Conservation (phyloP, 192 early-diverging fungal species). For the Entophlyctis helioformis region DNA sequence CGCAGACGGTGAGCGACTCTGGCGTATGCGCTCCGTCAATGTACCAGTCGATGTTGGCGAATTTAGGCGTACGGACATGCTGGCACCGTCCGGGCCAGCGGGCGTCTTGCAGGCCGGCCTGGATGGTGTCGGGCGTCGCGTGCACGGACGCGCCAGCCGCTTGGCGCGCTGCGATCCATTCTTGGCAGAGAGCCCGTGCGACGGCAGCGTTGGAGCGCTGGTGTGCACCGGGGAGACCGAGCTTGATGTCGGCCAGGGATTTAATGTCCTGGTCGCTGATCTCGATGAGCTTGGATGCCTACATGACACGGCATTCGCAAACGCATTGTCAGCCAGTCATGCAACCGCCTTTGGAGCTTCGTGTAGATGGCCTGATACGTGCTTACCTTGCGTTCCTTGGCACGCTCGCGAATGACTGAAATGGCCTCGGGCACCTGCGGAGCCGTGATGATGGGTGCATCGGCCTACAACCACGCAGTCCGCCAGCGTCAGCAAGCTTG, state of each 20-base stretch:
- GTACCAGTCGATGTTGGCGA: constrained; percentile 51
- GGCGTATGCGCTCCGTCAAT: constrained; percentile 92
- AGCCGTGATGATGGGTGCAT: constrained; percentile 59
- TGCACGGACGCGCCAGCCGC: constrained; percentile 8
- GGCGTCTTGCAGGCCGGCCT: constrained; percentile 49
- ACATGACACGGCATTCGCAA: too few species aligned
- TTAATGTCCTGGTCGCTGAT: too few species aligned
- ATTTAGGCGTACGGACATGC: constrained; percentile 33
- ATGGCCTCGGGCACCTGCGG: constrained; percentile 59
- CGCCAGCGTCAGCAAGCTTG: background rate
- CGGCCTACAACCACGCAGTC: constrained; percentile 11
- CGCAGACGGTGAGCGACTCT: constrained; percentile 63
- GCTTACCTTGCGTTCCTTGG: constrained; percentile 49
- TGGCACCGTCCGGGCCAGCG: constrained; percentile 89
- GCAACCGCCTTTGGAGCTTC: too few species aligned
- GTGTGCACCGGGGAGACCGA: constrained; percentile 74
- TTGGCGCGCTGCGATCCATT: constrained; percentile 40
- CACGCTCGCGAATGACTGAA: constrained; percentile 52
- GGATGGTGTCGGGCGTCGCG: constrained; percentile 28
- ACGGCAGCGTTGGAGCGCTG: constrained; percentile 77
- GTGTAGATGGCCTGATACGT: background rate
- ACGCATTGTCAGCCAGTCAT: too few species aligned
- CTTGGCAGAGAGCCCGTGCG: constrained; percentile 58
- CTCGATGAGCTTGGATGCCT: background rate
- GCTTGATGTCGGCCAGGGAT: background rate